These are phyloP conservation scores for Pinus tabuliformis DNA, from an alignment of 75 land plant genomes.

Conservation along the genomic window DNA sequence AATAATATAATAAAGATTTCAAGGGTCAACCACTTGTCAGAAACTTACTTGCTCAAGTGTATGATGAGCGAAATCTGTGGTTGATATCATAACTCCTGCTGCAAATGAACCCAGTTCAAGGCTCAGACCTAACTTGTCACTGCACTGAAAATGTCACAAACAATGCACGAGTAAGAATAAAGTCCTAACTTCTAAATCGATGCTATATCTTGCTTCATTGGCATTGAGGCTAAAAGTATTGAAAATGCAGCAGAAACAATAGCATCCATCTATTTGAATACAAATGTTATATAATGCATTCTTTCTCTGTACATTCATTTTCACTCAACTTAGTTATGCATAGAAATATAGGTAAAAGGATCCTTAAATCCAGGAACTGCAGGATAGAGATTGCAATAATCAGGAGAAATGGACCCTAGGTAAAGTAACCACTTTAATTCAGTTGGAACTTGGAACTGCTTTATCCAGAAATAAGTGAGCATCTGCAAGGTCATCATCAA, in stretches of 20 bases:
- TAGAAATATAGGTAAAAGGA: neutral
- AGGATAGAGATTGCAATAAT: neutral
- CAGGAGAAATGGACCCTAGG: too few species aligned
- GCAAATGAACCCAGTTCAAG: constrained; percentile 98
- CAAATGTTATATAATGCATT: too few species aligned
- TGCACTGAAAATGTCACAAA: constrained; percentile 61
- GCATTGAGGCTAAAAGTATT: neutral
- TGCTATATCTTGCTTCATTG: neutral
- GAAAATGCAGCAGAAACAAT: neutral
- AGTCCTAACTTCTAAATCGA: neutral
- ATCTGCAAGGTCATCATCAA: too few species aligned
- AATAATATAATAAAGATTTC: too few species aligned
- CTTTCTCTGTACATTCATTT: neutral
- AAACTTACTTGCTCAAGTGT: constrained; percentile 89
- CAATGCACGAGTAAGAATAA: neutral
- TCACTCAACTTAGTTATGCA: neutral
- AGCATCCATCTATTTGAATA: neutral
- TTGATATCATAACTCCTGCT: constrained; percentile 98
- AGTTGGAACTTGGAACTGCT: too few species aligned
- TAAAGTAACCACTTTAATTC: too few species aligned
- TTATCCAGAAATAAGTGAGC: too few species aligned
- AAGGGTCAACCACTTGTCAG: too few species aligned
- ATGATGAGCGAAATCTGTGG: constrained; percentile 93
- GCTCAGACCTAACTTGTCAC: constrained; percentile 97
- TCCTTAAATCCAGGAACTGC: neutral